Evolutionary conservation across 2,329 filamentous ascomycete species (phyloP).

Genomic region (Fusarium stilboides): DNA sequence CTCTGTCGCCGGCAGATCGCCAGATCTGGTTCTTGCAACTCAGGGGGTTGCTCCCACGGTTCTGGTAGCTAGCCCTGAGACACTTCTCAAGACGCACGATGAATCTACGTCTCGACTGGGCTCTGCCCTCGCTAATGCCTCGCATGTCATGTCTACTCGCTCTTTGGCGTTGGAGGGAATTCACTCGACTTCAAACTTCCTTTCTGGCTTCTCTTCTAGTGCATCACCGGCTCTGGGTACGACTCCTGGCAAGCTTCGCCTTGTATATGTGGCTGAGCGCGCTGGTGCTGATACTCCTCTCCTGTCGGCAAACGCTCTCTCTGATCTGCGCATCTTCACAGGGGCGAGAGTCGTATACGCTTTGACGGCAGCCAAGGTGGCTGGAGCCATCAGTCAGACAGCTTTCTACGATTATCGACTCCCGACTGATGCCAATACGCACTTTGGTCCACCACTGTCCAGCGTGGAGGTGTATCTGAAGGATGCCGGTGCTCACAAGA

Average conservation of each 20-base stretch:
- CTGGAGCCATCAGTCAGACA: constrained; percentile 90
- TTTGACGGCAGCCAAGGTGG: constrained; percentile 84
- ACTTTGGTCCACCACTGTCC: constrained; percentile 88
- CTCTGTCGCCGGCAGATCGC: constrained; percentile 82
- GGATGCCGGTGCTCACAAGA: constrained; percentile 73
- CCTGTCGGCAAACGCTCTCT: constrained; percentile 78
- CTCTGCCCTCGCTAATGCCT: constrained; percentile 75
- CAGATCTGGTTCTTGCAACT: constrained; percentile 81
- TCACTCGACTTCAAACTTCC: constrained; percentile 71
- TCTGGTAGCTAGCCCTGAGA: constrained; percentile 82
- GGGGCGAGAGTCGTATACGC: constrained; percentile 88
- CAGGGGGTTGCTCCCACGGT: constrained; percentile 85
- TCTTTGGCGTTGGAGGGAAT: constrained; percentile 78
- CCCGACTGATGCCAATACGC: constrained; percentile 60
- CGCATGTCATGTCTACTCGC: constrained; percentile 80
- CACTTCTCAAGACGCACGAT: constrained; percentile 77
- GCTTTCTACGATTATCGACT: constrained; percentile 89
- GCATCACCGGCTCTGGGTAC: constrained; percentile 72
- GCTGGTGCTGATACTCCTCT: constrained; percentile 73
- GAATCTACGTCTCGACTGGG: constrained; percentile 72
- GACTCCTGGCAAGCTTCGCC: constrained; percentile 80
- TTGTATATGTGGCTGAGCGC: constrained; percentile 85
- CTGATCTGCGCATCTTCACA: constrained; percentile 86
- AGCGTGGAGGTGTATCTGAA: constrained; percentile 83
- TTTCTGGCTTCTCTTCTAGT: constrained; percentile 70